Conservation (phyloP, 768 basidiomycete genomes). For the Dacryopinax primogenitus region DNA sequence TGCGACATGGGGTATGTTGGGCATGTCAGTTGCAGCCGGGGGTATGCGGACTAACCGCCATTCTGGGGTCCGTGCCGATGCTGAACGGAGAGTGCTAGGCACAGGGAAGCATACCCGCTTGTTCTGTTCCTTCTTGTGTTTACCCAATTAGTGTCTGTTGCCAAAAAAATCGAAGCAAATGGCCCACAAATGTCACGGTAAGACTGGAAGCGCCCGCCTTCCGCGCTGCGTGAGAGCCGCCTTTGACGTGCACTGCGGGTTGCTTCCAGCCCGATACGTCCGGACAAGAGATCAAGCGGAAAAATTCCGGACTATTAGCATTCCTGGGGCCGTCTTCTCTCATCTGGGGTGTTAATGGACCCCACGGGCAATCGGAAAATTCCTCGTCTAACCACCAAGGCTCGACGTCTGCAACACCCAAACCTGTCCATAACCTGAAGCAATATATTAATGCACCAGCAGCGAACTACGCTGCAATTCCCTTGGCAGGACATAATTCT, state of each 20-base stretch:
- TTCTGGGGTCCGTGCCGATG: too few relatives aligned
- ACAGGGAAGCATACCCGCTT: conserved; percentile 1
- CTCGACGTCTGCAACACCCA: too few relatives aligned
- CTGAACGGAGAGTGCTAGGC: neutral
- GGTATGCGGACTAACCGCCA: too few relatives aligned
- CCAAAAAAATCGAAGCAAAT: neutral
- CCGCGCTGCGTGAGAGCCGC: neutral
- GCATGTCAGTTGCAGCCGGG: too few relatives aligned
- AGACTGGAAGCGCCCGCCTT: too few relatives aligned
- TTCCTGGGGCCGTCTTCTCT: too few relatives aligned
- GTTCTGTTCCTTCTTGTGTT: neutral
- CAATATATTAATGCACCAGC: too few relatives aligned
- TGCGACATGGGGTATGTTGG: neutral
- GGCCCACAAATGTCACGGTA: neutral
- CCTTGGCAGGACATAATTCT: neutral
- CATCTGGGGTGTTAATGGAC: too few relatives aligned
- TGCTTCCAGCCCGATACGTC: neutral
- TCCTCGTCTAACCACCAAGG: too few relatives aligned
- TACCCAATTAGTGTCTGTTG: neutral
- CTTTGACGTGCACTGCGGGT: neutral
- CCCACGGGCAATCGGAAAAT: neutral
- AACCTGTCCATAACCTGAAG: too few relatives aligned
- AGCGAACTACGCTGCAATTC: neutral
- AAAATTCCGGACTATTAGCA: too few relatives aligned
- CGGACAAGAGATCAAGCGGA: too few relatives aligned